phyloP scores from a whole-genome alignment of 345 rosid species.

The Luvunga scandens region DNA sequence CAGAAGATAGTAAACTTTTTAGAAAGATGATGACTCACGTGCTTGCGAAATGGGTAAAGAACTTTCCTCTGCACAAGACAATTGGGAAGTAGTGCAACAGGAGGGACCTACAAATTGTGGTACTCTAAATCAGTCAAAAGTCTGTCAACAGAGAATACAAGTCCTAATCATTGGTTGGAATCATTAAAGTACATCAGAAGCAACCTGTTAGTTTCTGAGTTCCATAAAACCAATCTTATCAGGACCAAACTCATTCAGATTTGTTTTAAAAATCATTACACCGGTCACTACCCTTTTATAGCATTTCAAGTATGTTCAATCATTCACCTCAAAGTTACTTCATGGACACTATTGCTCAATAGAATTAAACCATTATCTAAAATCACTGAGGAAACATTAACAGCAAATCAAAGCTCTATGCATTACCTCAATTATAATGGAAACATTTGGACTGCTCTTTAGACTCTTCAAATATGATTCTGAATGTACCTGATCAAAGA shows the following conservation, averaged over 20 bases:
- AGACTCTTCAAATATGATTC: conserved; percentile 72
- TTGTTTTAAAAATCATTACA: background rate
- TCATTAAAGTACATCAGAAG: conserved; percentile 1
- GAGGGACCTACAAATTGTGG: conserved; percentile 61
- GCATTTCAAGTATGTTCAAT: background rate
- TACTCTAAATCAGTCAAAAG: conserved; percentile 16
- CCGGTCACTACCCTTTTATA: background rate
- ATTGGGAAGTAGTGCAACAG: conserved; percentile 78
- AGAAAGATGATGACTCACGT: conserved; percentile 37
- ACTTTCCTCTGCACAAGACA: conserved; percentile 73
- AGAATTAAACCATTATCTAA: background rate
- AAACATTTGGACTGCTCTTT: conserved; percentile 69
- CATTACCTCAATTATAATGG: conserved; percentile 75
- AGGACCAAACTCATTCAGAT: conserved; percentile 1
- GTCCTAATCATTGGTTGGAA: background rate
- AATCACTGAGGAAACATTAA: background rate
- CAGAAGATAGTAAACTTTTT: background rate
- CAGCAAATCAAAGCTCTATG: conserved; percentile 3
- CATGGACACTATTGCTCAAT: background rate
- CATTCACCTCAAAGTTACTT: background rate
- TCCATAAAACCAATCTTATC: background rate
- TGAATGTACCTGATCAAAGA: conserved; percentile 65
- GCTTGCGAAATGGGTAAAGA: conserved; percentile 78
- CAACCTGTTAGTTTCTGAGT: background rate
- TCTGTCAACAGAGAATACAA: background rate